These are phyloP conservation scores for Diutina rugosa DNA, from an alignment of 1,139 yeast genomes.

Conservation along the genomic window DNA sequence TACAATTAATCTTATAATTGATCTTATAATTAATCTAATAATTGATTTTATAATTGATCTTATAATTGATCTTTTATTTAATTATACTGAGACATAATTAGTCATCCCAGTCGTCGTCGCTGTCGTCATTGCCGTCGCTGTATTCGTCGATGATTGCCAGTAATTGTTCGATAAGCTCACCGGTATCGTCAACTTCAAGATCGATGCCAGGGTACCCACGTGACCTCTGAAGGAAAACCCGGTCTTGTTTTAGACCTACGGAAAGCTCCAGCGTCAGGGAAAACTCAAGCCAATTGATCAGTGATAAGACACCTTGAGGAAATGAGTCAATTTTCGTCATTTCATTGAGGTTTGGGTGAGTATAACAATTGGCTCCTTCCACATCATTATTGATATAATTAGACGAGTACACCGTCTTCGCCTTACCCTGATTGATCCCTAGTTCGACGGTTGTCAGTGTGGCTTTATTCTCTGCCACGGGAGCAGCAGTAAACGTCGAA, in stretches of 20 bases:
- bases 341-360: not conserved
- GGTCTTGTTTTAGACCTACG: not conserved
- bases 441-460: not conserved
- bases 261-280: not conserved
- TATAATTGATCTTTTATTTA: no score
- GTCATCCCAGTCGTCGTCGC: not conserved
- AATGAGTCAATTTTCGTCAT: not conserved
- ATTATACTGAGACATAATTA: no score
- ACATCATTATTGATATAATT: not conserved
- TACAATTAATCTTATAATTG: no score
- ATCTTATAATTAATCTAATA: no score
- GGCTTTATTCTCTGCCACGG: no score
- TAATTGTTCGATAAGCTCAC: not conserved
- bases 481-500: not conserved
- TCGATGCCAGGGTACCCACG: not conserved
- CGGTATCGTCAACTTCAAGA: not conserved
- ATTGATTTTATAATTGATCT: no score
- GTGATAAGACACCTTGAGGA: not conserved
- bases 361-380: not conserved
- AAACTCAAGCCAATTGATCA: not conserved
- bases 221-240: no score
- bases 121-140: not conserved
- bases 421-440: not conserved
- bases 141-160: not conserved
- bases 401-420: not conserved